Conservation (phyloP, 1,139 yeast species). For the Sugiyamaella neomexicana region DNA sequence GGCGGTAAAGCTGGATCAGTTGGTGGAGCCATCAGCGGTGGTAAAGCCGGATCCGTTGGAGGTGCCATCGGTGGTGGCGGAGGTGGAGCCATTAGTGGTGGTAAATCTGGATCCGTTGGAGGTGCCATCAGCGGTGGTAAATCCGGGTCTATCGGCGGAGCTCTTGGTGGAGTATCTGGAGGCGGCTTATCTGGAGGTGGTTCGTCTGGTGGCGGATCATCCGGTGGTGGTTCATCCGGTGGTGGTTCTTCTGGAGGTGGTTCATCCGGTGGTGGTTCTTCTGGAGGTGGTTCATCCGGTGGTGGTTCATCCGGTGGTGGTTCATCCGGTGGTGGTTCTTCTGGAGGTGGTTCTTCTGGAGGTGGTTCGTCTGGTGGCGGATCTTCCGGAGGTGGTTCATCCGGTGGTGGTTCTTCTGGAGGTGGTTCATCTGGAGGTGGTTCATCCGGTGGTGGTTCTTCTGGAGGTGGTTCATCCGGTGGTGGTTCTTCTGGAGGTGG, state of each 20-base stretch:
- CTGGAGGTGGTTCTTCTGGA: conserved; percentile 1
- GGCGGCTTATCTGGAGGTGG: neutral
- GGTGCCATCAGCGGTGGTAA: too few relatives aligned
- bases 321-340: neutral
- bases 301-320: neutral
- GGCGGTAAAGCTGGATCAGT: too few relatives aligned
- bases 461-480: neutral
- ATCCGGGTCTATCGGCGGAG: neutral
- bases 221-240: neutral
- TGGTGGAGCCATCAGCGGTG: too few relatives aligned
- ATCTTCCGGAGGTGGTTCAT: neutral
- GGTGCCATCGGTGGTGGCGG: too few relatives aligned
- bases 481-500: neutral
- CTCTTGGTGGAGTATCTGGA: neutral
- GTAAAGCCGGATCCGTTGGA: too few relatives aligned
- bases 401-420: neutral
- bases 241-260: neutral
- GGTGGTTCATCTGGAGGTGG: conserved; percentile 1
- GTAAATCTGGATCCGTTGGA: too few relatives aligned
- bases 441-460: neutral
- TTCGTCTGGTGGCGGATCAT: neutral
- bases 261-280: neutral
- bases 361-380: neutral
- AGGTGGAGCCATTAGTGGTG: too few relatives aligned
- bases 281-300: neutral